Evolutionary conservation across 495 filamentous ascomycete genomes (phyloP), one percentile per base, ranked within the genome.

Genomic region (Apiosordaria backusii): DNA sequence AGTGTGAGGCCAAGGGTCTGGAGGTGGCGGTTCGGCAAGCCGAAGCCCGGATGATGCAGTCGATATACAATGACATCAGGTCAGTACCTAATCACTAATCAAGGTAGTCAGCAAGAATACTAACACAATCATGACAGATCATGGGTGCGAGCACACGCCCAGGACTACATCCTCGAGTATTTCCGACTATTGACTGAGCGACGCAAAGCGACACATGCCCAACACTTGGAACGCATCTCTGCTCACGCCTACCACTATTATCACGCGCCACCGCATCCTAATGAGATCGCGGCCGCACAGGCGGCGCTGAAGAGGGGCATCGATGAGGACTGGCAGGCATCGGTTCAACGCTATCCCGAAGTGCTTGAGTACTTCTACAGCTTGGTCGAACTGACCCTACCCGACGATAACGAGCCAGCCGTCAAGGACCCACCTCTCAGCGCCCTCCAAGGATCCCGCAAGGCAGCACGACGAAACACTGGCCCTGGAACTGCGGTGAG

Each of bases 361-460:
- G 88, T 91, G 25, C 79, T 92, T 50, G 87, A 91, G 75, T 89
- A 90, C 71, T 91, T 87, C 70, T 91, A 85, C 77, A 81, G 83
- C 64, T 77, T 89, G 25, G 84, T 90, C 18, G 85, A 88, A 67
- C 67, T 89, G 63, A 82, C 79, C 54, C 73, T 89, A 6, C 88
- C 88, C 0, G 71, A 75, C 23, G 83, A 86, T 57, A 79, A 84
- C 63, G 83, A 85, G 35, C 72, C 78, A 1, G 76, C 77, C 27
- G 83, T 86, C 57, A 82, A 82, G 67, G 83, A 86, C 67, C 84
- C 83, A 60, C 84, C 84, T 7, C 73, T 86, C 61, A 83, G 81
- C 69, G 83, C 83, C 61, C 77, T 85, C 63, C 78, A 67, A 65
- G 79, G 79, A 52, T 74, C 77, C 29, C 77, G 78, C 61, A 82